Evolutionary conservation across 2,329 filamentous ascomycete species (phyloP), one percentile per base, ranked within the genome.

Genomic region (Venturia asperata): DNA sequence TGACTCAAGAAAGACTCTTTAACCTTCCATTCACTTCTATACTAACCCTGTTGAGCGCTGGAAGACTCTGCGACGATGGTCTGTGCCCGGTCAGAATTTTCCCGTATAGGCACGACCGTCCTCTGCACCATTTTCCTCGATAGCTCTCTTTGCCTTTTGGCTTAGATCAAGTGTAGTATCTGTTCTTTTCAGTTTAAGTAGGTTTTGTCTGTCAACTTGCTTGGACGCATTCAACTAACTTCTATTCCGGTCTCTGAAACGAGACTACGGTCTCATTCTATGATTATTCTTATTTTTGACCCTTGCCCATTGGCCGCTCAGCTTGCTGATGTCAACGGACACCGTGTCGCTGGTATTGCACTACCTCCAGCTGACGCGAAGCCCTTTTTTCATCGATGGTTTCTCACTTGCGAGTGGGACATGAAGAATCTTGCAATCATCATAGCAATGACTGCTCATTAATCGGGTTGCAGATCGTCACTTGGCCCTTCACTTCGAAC

Each of bases 271-370:
- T 81, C 81, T 81, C 82, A 82, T 81, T 86, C 87, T 91, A 55
- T 52, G 64, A 63, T 92, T 92, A 90, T 85, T 85, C 87, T 82
- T 83, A 90, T 92, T 89, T 87, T 89, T 90, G 81, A 70, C 75
- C 66, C 71, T 67, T 70, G 83, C 71, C 77, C 75, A 73, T 70
- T 73, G 76, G 72, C 82, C 86, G 84, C 87, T 88, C 85, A 81
- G 86, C 87, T 89, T 89, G 87, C 86, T 78, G 81, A 88, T 83
- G 82, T 76, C 75, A 75, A 71, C 74, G 74, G 72, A 76, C 85
- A 89, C 83, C 77, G 87, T 90, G 86, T 89, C 85, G 85, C 82
- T 80, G 82, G 86, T 85, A 85, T 87, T 83, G 86, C 87, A 89
- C 87, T 89, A 83, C 80, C 82, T 84, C 85, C 81, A 81, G 84